These are phyloP conservation scores for Panellus pusillus DNA, from an alignment of 768 basidiomycete genomes.

Conservation along the genomic window DNA sequence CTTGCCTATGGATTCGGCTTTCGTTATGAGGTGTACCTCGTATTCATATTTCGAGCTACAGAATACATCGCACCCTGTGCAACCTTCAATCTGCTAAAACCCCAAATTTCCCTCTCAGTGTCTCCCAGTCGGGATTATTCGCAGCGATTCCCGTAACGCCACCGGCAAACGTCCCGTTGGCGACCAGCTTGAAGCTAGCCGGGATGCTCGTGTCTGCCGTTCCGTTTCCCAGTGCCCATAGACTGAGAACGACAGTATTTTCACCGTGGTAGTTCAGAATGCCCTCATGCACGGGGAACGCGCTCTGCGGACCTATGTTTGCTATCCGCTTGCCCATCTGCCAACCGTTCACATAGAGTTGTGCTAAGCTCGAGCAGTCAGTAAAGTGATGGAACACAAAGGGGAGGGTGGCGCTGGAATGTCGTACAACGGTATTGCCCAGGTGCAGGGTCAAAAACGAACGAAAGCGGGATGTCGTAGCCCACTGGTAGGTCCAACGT, in stretches of 20 bases:
- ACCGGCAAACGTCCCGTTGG: slow-evolving; percentile 12
- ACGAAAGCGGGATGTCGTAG: slow-evolving; percentile 50
- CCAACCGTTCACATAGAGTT: slow-evolving; percentile 62
- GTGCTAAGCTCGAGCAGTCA: not conserved
- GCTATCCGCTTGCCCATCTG: slow-evolving; percentile 56
- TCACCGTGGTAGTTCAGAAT: slow-evolving; percentile 12
- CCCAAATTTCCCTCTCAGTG: slow-evolving; percentile 11
- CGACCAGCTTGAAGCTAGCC: slow-evolving; percentile 17
- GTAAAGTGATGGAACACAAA: not conserved
- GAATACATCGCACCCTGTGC: no score
- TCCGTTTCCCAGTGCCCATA: slow-evolving; percentile 18
- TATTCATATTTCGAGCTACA: not conserved
- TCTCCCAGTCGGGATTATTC: slow-evolving; percentile 14
- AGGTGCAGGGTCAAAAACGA: slow-evolving; percentile 46
- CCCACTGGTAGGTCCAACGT: slow-evolving; percentile 42
- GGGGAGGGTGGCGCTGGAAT: slow-evolving; percentile 30
- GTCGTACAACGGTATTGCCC: slow-evolving; percentile 42
- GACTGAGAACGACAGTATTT: slow-evolving; percentile 16
- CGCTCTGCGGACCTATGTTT: slow-evolving; percentile 37
- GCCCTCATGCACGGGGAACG: slow-evolving; percentile 19
- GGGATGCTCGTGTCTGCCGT: slow-evolving; percentile 14
- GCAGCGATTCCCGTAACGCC: slow-evolving; percentile 1
- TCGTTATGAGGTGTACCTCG: no score
- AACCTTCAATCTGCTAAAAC: not conserved
- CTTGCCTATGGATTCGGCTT: no score